Evolutionary conservation across 2,329 filamentous ascomycete species (phyloP).

Genomic region (Nigrospora sphaerica): DNA sequence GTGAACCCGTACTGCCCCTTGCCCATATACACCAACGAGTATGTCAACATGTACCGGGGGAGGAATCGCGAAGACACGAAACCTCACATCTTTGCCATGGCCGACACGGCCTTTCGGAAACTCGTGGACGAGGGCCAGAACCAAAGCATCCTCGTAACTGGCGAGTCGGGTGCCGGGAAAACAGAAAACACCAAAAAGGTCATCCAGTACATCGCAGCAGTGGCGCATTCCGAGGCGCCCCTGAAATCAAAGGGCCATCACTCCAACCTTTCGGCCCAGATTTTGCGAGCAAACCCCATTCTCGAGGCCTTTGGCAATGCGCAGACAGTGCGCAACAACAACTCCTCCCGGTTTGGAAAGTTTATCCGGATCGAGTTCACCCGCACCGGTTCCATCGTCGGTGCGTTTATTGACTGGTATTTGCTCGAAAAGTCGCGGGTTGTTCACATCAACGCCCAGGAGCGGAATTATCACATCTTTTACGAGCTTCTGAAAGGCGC

Average conservation of each 20-base stretch:
- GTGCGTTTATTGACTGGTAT: conserved; percentile 98
- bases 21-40: conserved; percentile 93
- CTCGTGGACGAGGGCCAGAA: conserved; percentile 92
- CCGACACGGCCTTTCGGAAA: conserved; percentile 92
- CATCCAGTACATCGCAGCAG: conserved; percentile 94
- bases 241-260: conserved; percentile 55
- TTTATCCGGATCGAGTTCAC: conserved; percentile 98
- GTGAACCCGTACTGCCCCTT: conserved; percentile 94
- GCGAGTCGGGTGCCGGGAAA: conserved; percentile 96
- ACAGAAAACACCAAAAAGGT: conserved; percentile 99
- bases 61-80: conserved; percentile 87
- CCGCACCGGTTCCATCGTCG: conserved; percentile 79
- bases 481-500: conserved; percentile 91
- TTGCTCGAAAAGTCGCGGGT: conserved; percentile 96
- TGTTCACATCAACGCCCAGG: conserved; percentile 76
- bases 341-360: conserved; percentile 96
- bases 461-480: conserved; percentile 96
- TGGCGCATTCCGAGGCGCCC: conserved; percentile 76
- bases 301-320: conserved; percentile 97
- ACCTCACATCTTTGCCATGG: conserved; percentile 96
- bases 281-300: conserved; percentile 91
- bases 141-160: conserved; percentile 95
- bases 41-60: conserved; percentile 97
- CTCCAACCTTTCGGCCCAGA: conserved; percentile 90
- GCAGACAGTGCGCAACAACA: conserved; percentile 96